A percentile compares a stretch with the other conserved stretches of the same genome.
These are phyloP conservation scores for Pseudocercospora crystallina DNA, from an alignment of 2,329 filamentous ascomycete species.

Conservation along the genomic window DNA sequence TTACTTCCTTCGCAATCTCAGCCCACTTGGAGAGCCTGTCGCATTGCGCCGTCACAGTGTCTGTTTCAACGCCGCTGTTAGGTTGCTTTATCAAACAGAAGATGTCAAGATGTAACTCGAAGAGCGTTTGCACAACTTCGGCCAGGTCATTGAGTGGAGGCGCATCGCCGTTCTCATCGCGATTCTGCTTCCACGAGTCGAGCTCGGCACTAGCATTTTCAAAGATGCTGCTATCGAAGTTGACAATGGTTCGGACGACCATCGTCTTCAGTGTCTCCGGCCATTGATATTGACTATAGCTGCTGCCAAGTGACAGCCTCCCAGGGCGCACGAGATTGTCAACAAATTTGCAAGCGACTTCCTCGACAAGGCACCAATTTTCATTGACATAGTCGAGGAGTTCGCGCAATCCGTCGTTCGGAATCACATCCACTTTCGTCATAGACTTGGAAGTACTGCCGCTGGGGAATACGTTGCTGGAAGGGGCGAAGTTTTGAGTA, in stretches of 20 bases:
- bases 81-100: constrained; percentile 63
- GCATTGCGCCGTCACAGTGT: constrained; percentile 54
- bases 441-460: constrained; percentile 15
- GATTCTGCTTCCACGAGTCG: constrained; percentile 2
- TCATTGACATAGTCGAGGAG: constrained; percentile 51
- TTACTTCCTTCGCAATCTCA: constrained; percentile 55
- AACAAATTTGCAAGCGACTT: constrained; percentile 57
- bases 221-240: constrained; percentile 56
- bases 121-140: constrained; percentile 60
- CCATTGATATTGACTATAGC: constrained; percentile 58
- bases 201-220: constrained; percentile 16
- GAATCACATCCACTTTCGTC: constrained; percentile 18
- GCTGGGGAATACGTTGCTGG: constrained; percentile 16
- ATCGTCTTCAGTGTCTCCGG: constrained; percentile 55
- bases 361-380: constrained; percentile 49
- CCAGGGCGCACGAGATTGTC: constrained; percentile 49
- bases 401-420: constrained; percentile 35
- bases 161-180: not conserved
- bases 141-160: constrained; percentile 39
- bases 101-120: constrained; percentile 67
- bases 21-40: constrained; percentile 63
- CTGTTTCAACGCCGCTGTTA: constrained; percentile 55
- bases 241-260: constrained; percentile 53
- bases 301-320: constrained; percentile 28
- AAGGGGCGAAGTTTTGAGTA: constrained; percentile 11